Conservation (phyloP, 176 grass and related monocot species). For the Urochloa ruziziensis region DNA sequence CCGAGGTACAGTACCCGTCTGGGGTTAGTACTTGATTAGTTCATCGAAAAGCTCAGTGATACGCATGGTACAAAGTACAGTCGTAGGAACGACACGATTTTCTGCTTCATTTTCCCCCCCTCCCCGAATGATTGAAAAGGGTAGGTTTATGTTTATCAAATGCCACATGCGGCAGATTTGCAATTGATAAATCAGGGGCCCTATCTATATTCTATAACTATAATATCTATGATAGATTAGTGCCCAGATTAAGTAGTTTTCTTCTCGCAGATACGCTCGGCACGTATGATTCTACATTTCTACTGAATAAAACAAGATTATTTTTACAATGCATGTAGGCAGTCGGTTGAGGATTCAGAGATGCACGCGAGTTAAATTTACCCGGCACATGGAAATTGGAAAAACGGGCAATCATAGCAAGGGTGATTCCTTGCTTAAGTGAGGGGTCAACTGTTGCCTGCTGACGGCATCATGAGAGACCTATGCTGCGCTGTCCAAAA, state of each 20-base stretch:
- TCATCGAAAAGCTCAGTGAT: not conserved
- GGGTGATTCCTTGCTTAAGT: slow-evolving; percentile 38
- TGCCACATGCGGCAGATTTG: slow-evolving; percentile 7
- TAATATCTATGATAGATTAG: not conserved
- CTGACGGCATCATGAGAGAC: slow-evolving; percentile 22
- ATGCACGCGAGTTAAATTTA: not conserved
- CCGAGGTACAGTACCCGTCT: not conserved
- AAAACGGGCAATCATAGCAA: not conserved
- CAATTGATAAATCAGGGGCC: slow-evolving; percentile 8
- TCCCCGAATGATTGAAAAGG: not conserved
- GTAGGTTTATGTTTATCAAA: slow-evolving; percentile 21
- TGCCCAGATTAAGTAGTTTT: not conserved
- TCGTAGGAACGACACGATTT: not conserved
- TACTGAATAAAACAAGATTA: not conserved
- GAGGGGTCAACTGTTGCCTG: slow-evolving; percentile 2
- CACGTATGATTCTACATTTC: not conserved
- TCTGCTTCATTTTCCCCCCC: not conserved
- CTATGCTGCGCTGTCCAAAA: slow-evolving; percentile 20
- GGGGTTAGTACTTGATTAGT: not conserved
- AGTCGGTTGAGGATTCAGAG: not conserved
- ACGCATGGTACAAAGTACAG: not conserved
- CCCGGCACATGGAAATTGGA: not conserved
- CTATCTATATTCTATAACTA: not conserved
- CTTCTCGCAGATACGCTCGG: not conserved
- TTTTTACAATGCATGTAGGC: not conserved